Evolutionary conservation across 129 eudicot species (phyloP), one percentile per base, ranked within the genome.

Genomic region (Deinandra increscens): DNA sequence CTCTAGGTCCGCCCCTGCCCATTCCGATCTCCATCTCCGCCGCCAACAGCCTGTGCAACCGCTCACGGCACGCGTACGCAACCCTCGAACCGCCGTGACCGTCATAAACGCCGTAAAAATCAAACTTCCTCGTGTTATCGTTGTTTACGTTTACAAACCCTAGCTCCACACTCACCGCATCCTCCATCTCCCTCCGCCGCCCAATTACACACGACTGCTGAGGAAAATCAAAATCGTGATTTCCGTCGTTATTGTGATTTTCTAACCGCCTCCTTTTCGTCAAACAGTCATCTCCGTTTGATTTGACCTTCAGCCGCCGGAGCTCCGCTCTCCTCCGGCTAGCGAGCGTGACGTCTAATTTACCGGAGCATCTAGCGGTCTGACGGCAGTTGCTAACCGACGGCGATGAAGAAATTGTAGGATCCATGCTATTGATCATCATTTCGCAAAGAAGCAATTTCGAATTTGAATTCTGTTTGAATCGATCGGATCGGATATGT

Each of bases 11-110:
- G n/a, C n/a, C n/a, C n/a, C n/a, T n/a, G n/a, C n/a, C n/a, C n/a
- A n/a, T 36, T 15, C 49, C 46, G 23, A 46, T 29, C 54, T 18
- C 75, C 38, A 88, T 62, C 79, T 82, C 84, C n/a, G 51, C 46
- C 41, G 74, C 86, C 58, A 84, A 62, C 63, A 78, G 9, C 19
- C 38, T 41, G 42, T 87, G 88, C 23, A 91, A 36, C 75, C 74
- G 64, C 1, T 75, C 79, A 5, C 86, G 39, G 39, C 97, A 90
- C 7, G 74, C 78, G 6, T 64, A 0, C 7, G 92, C 83, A 29
- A 88, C 97, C 44, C 23, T 12, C 0, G 83, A 64, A 13, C 91
- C 89, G 1, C 95, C 97, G 26, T 88, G 96, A 1, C 97, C 97
- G 26, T 91, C 96, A 36, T 79, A 91, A 4, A 85, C 93, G 0